Evolutionary conservation across 106 monocot species (phyloP).

Genomic region (Dendrobium huoshanense): DNA sequence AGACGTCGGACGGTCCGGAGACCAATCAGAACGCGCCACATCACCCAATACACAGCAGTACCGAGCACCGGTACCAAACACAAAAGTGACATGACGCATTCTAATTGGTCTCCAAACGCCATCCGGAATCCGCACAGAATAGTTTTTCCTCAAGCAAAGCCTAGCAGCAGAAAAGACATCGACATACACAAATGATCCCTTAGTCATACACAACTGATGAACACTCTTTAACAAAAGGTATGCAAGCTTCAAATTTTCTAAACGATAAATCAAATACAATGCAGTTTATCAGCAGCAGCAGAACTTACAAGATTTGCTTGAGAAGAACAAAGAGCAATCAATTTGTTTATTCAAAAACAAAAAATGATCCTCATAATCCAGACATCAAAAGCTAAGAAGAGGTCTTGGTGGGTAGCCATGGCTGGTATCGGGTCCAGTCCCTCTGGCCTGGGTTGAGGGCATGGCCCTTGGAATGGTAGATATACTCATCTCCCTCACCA

Average conservation of each 20-base stretch:
- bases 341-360: too few relatives aligned
- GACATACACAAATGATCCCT: too few relatives aligned
- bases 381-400: not conserved
- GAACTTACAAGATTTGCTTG: not conserved
- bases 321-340: not conserved
- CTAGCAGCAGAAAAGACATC: too few relatives aligned
- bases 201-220: not conserved
- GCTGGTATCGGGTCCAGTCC: conserved; percentile 87
- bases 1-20: too few relatives aligned
- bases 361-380: not conserved
- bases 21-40: too few relatives aligned
- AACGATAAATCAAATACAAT: not conserved
- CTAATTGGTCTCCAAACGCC: too few relatives aligned
- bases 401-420: conserved; percentile 64
- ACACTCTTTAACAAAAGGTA: not conserved
- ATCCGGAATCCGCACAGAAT: too few relatives aligned
- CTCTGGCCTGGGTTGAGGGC: conserved; percentile 77
- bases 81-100: too few relatives aligned
- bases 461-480: conserved; percentile 96
- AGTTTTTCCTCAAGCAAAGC: too few relatives aligned
- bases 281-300: not conserved
- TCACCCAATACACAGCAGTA: too few relatives aligned
- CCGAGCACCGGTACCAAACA: too few relatives aligned
- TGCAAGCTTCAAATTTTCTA: not conserved
- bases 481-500: conserved; percentile 77